Conservation (phyloP, 176 grass and related monocot species). For the Avena eriantha region DNA sequence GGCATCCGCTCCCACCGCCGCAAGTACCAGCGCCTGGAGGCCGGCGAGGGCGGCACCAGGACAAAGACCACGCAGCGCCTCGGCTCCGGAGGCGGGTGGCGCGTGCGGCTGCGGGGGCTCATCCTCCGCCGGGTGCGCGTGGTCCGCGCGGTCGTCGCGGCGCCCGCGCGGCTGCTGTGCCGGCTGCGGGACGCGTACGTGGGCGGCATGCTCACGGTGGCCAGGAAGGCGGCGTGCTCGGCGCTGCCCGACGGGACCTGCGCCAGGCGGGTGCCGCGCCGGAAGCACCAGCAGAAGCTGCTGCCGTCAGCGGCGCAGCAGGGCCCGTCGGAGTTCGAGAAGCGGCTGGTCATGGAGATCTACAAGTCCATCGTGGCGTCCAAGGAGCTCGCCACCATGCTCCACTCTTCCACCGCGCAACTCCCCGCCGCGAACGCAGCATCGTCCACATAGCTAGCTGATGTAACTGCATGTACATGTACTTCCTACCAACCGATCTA, state of each 20-base stretch:
- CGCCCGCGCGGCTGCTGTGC: constrained; percentile 36
- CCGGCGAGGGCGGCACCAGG: neutral
- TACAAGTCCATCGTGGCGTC: constrained; percentile 83
- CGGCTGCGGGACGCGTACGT: constrained; percentile 76
- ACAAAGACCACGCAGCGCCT: constrained; percentile 31
- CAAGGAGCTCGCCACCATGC: constrained; percentile 71
- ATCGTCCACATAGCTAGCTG: too few relatives aligned
- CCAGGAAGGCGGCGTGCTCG: constrained; percentile 49
- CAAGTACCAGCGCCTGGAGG: constrained; percentile 68
- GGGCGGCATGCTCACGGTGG: constrained; percentile 64
- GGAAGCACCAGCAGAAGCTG: constrained; percentile 11
- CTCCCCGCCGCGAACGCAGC: neutral
- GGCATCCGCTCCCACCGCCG: constrained; percentile 59
- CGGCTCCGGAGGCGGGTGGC: constrained; percentile 26
- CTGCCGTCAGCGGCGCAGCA: neutral
- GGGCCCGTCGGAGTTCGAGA: constrained; percentile 53
- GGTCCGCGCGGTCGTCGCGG: constrained; percentile 13
- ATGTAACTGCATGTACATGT: too few relatives aligned
- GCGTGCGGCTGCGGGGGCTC: constrained; percentile 25
- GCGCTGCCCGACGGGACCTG: constrained; percentile 46
- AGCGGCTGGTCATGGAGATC: constrained; percentile 71
- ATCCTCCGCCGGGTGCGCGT: constrained; percentile 52
- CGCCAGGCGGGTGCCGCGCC: constrained; percentile 48
- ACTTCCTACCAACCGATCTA: too few relatives aligned
- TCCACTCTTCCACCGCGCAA: constrained; percentile 46